Evolutionary conservation across 2,329 filamentous ascomycete species (phyloP).

Genomic region (Neopestalotiopsis rosae): DNA sequence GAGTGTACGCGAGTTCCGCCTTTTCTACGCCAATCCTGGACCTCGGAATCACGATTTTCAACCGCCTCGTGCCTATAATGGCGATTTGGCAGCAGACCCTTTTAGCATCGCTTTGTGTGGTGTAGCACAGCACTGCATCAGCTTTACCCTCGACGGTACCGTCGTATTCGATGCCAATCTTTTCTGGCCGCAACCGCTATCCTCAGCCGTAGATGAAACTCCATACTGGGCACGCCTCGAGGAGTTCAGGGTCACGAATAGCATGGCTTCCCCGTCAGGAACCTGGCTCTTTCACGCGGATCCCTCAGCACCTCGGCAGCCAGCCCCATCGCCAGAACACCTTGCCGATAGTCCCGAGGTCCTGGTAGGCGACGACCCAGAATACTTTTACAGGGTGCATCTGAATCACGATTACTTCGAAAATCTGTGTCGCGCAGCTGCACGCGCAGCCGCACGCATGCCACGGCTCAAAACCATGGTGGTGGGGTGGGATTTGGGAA

Average conservation of each 20-base stretch:
- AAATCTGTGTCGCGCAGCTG: neutral
- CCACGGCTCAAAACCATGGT: neutral
- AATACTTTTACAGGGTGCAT: neutral
- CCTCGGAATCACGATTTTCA: neutral
- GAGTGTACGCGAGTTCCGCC: neutral
- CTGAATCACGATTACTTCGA: neutral
- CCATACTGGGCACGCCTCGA: neutral
- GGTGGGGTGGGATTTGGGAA: neutral
- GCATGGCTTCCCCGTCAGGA: neutral
- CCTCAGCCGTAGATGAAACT: neutral
- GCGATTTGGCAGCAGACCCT: neutral
- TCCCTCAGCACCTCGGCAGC: neutral
- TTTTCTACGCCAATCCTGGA: neutral
- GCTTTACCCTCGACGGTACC: neutral
- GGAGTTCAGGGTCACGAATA: neutral
- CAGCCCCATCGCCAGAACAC: neutral
- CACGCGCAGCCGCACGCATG: neutral
- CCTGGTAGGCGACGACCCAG: neutral
- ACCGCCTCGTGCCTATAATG: neutral
- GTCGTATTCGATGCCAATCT: neutral
- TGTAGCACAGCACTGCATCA: neutral
- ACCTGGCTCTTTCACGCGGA: neutral
- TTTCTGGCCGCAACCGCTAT: neutral
- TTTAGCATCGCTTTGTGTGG: constrained; percentile 1
- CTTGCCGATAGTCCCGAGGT: neutral